Base-by-base conservation (phyloP, 2,329 filamentous ascomycete genomes). In the Byssothecium circinans region DNA sequence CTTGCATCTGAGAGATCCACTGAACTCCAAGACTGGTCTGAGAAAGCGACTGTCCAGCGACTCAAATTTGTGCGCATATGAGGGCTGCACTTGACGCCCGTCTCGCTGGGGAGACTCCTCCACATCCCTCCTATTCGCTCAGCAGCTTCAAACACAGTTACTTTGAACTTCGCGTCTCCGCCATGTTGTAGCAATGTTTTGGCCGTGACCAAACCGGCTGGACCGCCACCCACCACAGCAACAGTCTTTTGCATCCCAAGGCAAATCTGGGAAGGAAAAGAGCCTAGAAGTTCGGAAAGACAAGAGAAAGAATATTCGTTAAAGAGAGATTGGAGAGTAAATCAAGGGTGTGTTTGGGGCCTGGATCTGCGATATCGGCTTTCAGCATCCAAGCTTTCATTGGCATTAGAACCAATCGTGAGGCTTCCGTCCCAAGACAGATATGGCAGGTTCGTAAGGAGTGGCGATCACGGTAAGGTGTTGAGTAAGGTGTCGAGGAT, bases 121-220 rank as follows among this genome's bases (percentile, higher is more conserved):
- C 89, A 95, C n/a, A 94, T 80, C 0, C 89, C 89, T 10, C 89
- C 89, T 14, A 92, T 78, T 32, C 81, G 78, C 27, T 77, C 62
- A 38, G 84, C 79, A 14, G 79, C 74, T 40, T 95, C 89, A 60
- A 87, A 88, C 19, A 95, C 68, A 2, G 82, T 86, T 39, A 92
- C 85, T 4, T 77, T 74, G 71, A 89, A 91, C 15, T 45, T 38
- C 2, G 70, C 67, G 0, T 80, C 75, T 18, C 25, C 75, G 75
- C 62, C 83, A 77, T 70, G 84, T 77, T 52, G 62, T 8, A 90
- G 76, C 22, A 94, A 76, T 0, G 85, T 87, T 72, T 92, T 94
- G 19, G 75, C 75, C 29, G 74, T 69, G 7, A 71, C 73, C 1
- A 78, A 55, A 6, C 75, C 75, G 11, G 72, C 69, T 6, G 75